Evolutionary conservation across 805 yeast genomes (phyloP).

Genomic region (Pichia thaimueangensis): DNA sequence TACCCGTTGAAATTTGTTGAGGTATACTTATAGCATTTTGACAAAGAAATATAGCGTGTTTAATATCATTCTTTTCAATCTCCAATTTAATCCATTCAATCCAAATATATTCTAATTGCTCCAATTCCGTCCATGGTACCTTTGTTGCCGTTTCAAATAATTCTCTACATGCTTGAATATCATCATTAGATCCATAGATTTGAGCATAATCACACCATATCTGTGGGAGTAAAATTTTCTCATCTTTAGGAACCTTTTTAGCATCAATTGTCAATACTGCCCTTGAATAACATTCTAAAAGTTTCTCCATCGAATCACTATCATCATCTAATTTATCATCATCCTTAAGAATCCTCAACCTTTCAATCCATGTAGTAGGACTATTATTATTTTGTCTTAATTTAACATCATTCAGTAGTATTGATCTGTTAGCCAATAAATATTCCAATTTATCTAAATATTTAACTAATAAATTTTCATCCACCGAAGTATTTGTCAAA

Average conservation of each 20-base stretch:
- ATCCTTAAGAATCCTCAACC: slow-evolving; percentile 44
- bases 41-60: slow-evolving; percentile 30
- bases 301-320: slow-evolving; percentile 27
- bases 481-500: slow-evolving; percentile 7
- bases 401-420: slow-evolving; percentile 60
- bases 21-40: slow-evolving; percentile 30
- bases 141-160: slow-evolving; percentile 59
- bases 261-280: slow-evolving; percentile 70
- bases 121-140: slow-evolving; percentile 57
- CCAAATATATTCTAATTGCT: slow-evolving; percentile 66
- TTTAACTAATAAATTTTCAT: slow-evolving; percentile 10
- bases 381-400: slow-evolving; percentile 56
- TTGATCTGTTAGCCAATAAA: slow-evolving; percentile 49
- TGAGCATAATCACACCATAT: slow-evolving; percentile 70
- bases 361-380: slow-evolving; percentile 62
- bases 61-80: slow-evolving; percentile 42
- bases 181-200: slow-evolving; percentile 51
- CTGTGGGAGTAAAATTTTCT: slow-evolving; percentile 35
- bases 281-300: slow-evolving; percentile 49
- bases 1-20: slow-evolving; percentile 10
- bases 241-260: slow-evolving; percentile 35
- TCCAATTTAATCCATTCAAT: slow-evolving; percentile 72
- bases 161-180: slow-evolving; percentile 52
- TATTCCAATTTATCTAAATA: slow-evolving; percentile 47
- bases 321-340: slow-evolving; percentile 17